Percentiles rank a stretch among this genome's conserved stretches.
phyloP scores from a whole-genome alignment of 176 grass and related monocot genomes.

The Pharus latifolius region DNA sequence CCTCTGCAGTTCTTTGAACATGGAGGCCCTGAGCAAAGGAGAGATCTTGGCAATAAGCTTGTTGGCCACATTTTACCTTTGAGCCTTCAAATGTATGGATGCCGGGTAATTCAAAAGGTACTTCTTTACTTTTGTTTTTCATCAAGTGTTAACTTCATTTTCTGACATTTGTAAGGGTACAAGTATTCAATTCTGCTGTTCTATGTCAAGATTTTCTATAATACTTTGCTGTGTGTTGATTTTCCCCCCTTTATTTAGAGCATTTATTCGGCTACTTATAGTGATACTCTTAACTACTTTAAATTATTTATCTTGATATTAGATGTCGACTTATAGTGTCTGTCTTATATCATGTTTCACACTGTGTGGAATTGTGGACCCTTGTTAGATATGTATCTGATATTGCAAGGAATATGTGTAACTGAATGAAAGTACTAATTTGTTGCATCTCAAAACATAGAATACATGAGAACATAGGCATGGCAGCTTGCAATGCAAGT shows the following conservation, averaged over 20 bases:
- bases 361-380: not conserved
- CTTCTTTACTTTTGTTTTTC: not conserved
- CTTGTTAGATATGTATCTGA: not conserved
- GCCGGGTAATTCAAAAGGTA: constrained; percentile 99
- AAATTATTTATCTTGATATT: constrained; percentile 1
- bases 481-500: not conserved
- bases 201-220: not conserved
- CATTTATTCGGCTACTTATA: not conserved
- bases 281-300: not conserved
- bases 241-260: not conserved
- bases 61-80: constrained; percentile 76
- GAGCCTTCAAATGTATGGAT: constrained; percentile 99
- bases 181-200: not conserved
- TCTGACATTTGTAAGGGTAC: not conserved
- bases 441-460: not conserved
- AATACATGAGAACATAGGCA: not conserved
- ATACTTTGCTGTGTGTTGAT: not conserved
- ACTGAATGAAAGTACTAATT: not conserved
- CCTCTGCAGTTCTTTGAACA: constrained; percentile 88
- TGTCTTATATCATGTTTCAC: not conserved
- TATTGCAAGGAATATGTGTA: not conserved
- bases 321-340: not conserved
- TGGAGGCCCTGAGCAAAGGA: constrained; percentile 79
- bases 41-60: constrained; percentile 83
- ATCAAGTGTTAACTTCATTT: not conserved